Conservation (phyloP, 2,329 filamentous ascomycete species). For the Ceratocystis eucalypticola region DNA sequence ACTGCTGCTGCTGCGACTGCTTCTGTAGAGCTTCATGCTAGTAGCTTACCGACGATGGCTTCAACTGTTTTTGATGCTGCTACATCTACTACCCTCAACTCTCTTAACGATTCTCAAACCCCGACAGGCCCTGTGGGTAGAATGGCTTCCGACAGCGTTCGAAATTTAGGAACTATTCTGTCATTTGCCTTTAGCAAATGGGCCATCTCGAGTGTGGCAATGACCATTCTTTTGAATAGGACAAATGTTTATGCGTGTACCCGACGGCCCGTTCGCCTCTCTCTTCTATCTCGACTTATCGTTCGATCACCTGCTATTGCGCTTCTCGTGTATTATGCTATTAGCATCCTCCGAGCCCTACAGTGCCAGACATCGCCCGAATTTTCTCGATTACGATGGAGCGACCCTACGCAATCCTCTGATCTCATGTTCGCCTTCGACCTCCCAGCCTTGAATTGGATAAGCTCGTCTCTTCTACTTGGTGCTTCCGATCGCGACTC, state of each 20-base stretch:
- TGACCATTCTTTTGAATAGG: conserved; percentile 78
- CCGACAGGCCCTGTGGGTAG: conserved; percentile 29
- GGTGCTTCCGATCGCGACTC: conserved; percentile 62
- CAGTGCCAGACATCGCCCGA: conserved; percentile 78
- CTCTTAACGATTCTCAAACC: neutral
- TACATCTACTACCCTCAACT: conserved; percentile 11
- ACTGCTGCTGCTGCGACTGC: neutral
- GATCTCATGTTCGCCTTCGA: conserved; percentile 57
- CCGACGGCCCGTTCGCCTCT: conserved; percentile 61
- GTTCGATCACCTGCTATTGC: conserved; percentile 59
- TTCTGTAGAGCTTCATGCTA: neutral
- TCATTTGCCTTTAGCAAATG: conserved; percentile 84
- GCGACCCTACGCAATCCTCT: conserved; percentile 48
- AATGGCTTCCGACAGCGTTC: conserved; percentile 44
- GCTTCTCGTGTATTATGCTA: conserved; percentile 54
- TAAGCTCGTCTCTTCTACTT: conserved; percentile 60
- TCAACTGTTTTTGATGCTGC: conserved; percentile 1
- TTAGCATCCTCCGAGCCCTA: conserved; percentile 64
- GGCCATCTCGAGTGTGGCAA: conserved; percentile 75
- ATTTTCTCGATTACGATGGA: conserved; percentile 57
- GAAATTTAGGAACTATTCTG: conserved; percentile 73
- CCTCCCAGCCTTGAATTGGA: conserved; percentile 54
- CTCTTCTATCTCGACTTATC: conserved; percentile 56
- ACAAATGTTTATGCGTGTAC: conserved; percentile 90
- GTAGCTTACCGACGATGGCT: conserved; percentile 2